Base-by-base conservation (phyloP, 768 basidiomycete species). In the Austroboletus eburneus region DNA sequence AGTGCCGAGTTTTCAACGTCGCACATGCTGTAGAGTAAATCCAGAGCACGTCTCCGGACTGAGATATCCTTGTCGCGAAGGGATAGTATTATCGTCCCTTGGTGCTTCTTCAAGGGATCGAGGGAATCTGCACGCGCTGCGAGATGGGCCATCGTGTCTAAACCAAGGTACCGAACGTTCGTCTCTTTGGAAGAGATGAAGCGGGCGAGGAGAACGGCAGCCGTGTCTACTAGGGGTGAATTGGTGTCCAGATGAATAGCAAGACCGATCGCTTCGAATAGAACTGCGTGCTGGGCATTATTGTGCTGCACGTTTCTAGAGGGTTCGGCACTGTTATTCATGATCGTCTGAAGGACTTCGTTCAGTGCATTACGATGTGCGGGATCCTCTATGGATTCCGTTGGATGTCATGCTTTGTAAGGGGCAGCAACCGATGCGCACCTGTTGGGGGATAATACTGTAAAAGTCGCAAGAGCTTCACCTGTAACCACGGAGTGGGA, bases 131-230 rank as follows among this genome's bases (percentile, higher is more conserved):
- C 86, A 38, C 91, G 83, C 8, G 93, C 93, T 5, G 96, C 96
- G 16, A 99, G 81, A 71, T 98, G 95, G 3, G 96, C 94, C 87
- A 99, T 92, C 37, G 92, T 95, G 65, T 99, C 95, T 43, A 99
- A 76, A 20, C 96, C 94, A 36, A 99, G 82, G 70, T 99, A 99
- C 46, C 96, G 78, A 37, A 98, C 93, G 60, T 99, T 99, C 30
- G 96, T 99, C 68, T 99, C 96, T 66, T 95, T 97, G 17, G 93
- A 94, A 45, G 91, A 87, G 56, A 99, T 97, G 67, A 98, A 99
- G 1, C 91, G 83, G 34, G 95, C 95, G 18, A 99, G 80, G 18
- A 98, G 79, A 42, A 91, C 78, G 2, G 94, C 90, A 22, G 96
- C 92, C 6, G 84, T 87, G 46, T 80, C 77, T 12, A 97, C 94